phyloP scores from a whole-genome alignment of 2,329 filamentous ascomycete genomes.

The Phaeosphaeriaceae sp. region DNA sequence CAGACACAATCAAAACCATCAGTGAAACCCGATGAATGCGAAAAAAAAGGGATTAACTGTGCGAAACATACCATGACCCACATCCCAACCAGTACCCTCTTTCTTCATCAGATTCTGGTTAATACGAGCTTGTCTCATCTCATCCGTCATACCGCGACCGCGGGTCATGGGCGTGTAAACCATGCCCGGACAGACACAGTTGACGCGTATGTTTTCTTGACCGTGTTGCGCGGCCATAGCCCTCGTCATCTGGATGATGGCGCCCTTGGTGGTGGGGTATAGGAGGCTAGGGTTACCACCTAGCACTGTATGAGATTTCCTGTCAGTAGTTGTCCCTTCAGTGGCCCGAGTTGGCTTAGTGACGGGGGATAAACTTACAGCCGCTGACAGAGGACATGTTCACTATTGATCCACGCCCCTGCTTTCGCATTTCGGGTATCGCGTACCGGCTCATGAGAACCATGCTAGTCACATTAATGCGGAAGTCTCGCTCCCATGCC shows the following conservation, averaged over 20 bases:
- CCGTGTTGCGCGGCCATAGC: conserved; percentile 75
- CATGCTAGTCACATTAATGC: conserved; percentile 78
- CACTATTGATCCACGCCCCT: conserved; percentile 72
- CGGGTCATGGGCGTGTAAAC: conserved; percentile 39
- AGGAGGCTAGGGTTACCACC: conserved; percentile 74
- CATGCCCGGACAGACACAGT: conserved; percentile 73
- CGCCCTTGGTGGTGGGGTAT: conserved; percentile 77
- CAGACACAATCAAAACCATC: no score
- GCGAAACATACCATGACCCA: conserved; percentile 11
- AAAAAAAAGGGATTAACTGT: no score
- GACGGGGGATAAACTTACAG: no score
- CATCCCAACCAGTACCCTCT: conserved; percentile 24
- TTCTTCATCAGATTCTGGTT: conserved; percentile 33
- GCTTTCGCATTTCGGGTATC: conserved; percentile 70
- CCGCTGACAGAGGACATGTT: conserved; percentile 82
- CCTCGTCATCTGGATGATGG: conserved; percentile 76
- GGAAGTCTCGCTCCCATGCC: conserved; percentile 62
- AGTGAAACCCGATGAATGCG: no score
- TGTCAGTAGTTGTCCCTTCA: no score
- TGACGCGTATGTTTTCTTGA: conserved; percentile 72
- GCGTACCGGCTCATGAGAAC: conserved; percentile 78
- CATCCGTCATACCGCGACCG: conserved; percentile 33
- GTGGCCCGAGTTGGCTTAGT: no score
- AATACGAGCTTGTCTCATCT: conserved; percentile 29
- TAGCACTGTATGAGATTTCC: conserved; percentile 57